Conservation (phyloP, 1,284 basidiomycete species). For the Puccinia coronata region DNA sequence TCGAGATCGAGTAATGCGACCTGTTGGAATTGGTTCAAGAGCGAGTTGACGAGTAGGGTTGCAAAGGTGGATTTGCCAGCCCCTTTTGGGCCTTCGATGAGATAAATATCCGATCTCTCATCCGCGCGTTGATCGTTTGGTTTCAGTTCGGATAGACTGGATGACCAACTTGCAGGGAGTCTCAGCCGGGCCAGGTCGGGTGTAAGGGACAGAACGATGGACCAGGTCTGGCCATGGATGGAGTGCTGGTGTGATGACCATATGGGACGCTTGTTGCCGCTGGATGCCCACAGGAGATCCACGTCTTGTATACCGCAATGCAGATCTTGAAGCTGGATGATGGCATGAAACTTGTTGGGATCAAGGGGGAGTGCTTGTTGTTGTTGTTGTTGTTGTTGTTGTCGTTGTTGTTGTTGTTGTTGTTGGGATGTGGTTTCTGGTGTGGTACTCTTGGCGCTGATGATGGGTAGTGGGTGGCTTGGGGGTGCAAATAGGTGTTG, state of each 20-base stretch:
- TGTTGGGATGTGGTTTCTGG: not conserved
- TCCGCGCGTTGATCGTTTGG: not conserved
- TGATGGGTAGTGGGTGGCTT: slow-evolving; percentile 40
- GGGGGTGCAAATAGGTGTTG: slow-evolving; percentile 37
- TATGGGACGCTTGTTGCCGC: slow-evolving; percentile 16
- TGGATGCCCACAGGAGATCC: slow-evolving; percentile 33
- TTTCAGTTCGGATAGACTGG: not conserved
- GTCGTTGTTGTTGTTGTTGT: not conserved
- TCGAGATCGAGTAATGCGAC: slow-evolving; percentile 46
- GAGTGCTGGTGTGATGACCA: slow-evolving; percentile 15
- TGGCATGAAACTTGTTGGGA: slow-evolving; percentile 17
- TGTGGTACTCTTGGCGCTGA: not conserved
- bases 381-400: not conserved
- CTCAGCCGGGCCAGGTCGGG: slow-evolving; percentile 1
- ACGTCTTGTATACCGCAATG: slow-evolving; percentile 36
- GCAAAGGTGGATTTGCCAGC: slow-evolving; percentile 43
- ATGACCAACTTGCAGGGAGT: slow-evolving; percentile 9
- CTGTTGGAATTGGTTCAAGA: slow-evolving; percentile 17
- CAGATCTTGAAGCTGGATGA: slow-evolving; percentile 24
- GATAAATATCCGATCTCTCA: not conserved
- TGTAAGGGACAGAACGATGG: slow-evolving; percentile 22
- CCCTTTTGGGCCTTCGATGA: slow-evolving; percentile 38
- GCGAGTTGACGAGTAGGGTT: slow-evolving; percentile 30
- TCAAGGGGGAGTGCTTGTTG: not conserved
- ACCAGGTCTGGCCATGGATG: slow-evolving; percentile 24